phyloP scores from a whole-genome alignment of 352 stramenopile species.

The Globisporangium recalcitrans region DNA sequence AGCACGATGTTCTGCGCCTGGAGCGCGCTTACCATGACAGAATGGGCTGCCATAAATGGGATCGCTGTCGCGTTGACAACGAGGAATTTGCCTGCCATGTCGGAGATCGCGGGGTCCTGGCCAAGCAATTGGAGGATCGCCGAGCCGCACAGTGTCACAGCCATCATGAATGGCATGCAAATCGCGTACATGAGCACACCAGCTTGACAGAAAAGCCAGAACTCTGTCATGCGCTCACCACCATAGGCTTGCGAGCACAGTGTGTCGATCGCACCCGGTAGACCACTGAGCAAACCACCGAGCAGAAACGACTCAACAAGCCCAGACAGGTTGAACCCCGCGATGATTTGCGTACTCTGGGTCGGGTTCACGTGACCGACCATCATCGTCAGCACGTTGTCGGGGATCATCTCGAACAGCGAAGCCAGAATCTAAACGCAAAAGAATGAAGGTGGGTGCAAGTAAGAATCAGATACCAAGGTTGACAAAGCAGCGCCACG shows the following conservation, averaged over 20 bases:
- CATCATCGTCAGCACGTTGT: neutral
- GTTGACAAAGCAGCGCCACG: neutral
- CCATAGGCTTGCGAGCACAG: constrained; percentile 68
- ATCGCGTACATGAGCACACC: neutral
- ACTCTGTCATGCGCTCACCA: constrained; percentile 41
- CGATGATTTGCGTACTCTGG: neutral
- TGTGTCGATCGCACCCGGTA: constrained; percentile 71
- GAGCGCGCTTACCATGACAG: neutral
- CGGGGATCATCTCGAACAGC: neutral
- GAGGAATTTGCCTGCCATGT: neutral
- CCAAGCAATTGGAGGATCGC: neutral
- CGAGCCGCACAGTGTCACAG: neutral
- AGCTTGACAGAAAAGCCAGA: constrained; percentile 45
- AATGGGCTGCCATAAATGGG: neutral
- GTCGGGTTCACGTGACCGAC: neutral
- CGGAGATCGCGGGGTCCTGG: neutral
- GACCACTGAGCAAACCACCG: neutral
- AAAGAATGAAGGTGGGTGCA: neutral
- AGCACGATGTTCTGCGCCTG: neutral
- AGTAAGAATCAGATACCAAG: neutral
- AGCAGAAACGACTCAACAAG: neutral
- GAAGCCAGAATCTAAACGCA: neutral
- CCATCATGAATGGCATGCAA: neutral
- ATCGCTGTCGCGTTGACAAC: neutral
- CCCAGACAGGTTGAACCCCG: neutral